Evolutionary conservation across 495 filamentous ascomycete genomes (phyloP).

Genomic region (Tetracladium marchalianum): DNA sequence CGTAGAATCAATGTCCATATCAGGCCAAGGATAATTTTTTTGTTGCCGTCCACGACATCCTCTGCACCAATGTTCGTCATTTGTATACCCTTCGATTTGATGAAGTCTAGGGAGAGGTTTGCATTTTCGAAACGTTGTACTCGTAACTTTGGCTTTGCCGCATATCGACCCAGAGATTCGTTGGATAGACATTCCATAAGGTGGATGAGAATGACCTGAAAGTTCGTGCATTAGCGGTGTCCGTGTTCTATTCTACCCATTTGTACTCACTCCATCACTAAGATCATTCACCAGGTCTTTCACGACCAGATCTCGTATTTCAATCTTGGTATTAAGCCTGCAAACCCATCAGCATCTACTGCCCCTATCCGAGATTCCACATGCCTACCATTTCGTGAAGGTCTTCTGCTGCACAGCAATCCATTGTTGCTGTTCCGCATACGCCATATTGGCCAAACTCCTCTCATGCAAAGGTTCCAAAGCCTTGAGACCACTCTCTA

Average conservation of each 20-base stretch:
- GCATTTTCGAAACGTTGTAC: slow-evolving; percentile 98
- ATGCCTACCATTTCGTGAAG: slow-evolving; percentile 87
- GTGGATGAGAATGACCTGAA: slow-evolving; percentile 85
- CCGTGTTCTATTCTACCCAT: not conserved
- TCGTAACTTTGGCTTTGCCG: slow-evolving; percentile 85
- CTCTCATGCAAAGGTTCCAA: slow-evolving; percentile 19
- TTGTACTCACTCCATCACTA: slow-evolving; percentile 72
- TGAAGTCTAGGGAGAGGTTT: slow-evolving; percentile 87
- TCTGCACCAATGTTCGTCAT: slow-evolving; percentile 98
- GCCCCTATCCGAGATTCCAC: not conserved
- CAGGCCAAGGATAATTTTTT: slow-evolving; percentile 91
- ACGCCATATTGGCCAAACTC: slow-evolving; percentile 37
- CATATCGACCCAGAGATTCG: slow-evolving; percentile 93
- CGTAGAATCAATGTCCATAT: slow-evolving; percentile 97
- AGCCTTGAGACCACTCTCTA: slow-evolving; percentile 14
- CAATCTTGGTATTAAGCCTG: slow-evolving; percentile 93
- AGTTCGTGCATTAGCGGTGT: not conserved
- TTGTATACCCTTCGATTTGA: slow-evolving; percentile 82
- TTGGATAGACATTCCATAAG: slow-evolving; percentile 89
- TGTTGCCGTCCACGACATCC: slow-evolving; percentile 96
- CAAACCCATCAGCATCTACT: slow-evolving; percentile 14
- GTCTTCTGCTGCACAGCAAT: slow-evolving; percentile 97
- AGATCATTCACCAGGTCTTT: slow-evolving; percentile 81
- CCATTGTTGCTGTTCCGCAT: slow-evolving; percentile 72
- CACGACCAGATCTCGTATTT: slow-evolving; percentile 60